Evolutionary conservation across 208 protist genomes (phyloP).

Genomic region (Angomonas desouzai): DNA sequence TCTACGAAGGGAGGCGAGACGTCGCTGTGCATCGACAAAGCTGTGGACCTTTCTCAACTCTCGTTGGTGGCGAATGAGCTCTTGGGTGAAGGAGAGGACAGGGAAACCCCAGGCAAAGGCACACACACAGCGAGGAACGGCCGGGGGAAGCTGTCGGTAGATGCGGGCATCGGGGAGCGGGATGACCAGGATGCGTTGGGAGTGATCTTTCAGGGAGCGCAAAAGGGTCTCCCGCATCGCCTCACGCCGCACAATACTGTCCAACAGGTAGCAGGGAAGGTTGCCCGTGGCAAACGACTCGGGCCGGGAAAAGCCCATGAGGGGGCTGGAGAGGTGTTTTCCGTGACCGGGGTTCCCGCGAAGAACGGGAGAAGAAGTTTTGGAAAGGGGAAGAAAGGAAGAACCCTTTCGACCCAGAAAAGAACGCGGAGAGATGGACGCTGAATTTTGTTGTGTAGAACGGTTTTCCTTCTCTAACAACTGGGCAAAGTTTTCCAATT

Average conservation of each 20-base stretch:
- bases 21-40: slow-evolving; percentile 35
- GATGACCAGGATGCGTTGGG: slow-evolving; percentile 42
- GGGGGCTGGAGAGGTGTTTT: not conserved
- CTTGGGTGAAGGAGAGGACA: slow-evolving; percentile 58
- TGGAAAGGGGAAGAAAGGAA: not conserved
- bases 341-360: not conserved
- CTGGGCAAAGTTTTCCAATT: slow-evolving; percentile 23
- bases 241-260: slow-evolving; percentile 37
- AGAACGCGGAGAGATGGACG: not conserved
- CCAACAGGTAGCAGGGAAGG: slow-evolving; percentile 28
- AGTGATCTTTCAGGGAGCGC: slow-evolving; percentile 39
- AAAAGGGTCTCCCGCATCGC: slow-evolving; percentile 56
- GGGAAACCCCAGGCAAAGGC: slow-evolving; percentile 56
- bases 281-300: too few relatives aligned
- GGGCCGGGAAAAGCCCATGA: too few relatives aligned
- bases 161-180: slow-evolving; percentile 70
- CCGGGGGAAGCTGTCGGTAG: slow-evolving; percentile 51
- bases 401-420: not conserved
- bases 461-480: not conserved
- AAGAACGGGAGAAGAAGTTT: not conserved
- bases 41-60: slow-evolving; percentile 35
- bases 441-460: not conserved
- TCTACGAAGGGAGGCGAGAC: slow-evolving; percentile 15
- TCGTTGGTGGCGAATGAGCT: slow-evolving; percentile 52
- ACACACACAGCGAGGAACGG: slow-evolving; percentile 50